Evolutionary conservation across 164 flowering plant species (phyloP).

Genomic region (Vitis rupestris): DNA sequence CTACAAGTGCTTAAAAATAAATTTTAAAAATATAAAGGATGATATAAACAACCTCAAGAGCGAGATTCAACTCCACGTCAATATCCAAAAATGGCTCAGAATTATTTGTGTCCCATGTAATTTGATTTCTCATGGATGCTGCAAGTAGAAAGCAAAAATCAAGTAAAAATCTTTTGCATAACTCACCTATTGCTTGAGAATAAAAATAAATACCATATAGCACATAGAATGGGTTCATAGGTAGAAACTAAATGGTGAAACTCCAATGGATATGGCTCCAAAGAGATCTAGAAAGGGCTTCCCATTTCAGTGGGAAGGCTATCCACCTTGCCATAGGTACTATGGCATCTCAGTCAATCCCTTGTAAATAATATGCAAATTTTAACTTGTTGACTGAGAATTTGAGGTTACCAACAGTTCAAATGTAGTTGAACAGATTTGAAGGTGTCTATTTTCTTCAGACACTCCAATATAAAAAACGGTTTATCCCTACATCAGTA

Average conservation of each 20-base stretch:
- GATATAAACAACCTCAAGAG: conserved; percentile 56
- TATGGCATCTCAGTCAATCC: background rate
- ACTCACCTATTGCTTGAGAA: background rate
- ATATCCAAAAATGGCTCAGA: conserved; percentile 56
- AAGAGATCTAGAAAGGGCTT: background rate
- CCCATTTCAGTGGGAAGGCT: background rate
- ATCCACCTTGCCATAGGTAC: background rate
- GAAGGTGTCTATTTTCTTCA: background rate
- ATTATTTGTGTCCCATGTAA: conserved; percentile 53
- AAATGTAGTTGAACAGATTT: background rate
- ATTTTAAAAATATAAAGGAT: too few relatives aligned
- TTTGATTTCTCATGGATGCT: conserved; percentile 70
- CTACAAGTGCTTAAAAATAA: too few relatives aligned
- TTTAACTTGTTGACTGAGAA: background rate
- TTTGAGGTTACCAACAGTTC: background rate
- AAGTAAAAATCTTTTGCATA: background rate
- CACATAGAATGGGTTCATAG: background rate
- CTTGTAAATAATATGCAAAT: background rate
- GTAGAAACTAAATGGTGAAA: background rate
- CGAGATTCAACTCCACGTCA: conserved; percentile 56
- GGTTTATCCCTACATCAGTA: background rate
- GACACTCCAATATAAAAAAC: background rate
- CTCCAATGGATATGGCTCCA: background rate
- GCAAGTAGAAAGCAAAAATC: conserved; percentile 24
- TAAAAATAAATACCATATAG: background rate